Conservation (phyloP, 176 grass and related monocot species). For the Urochloa ruziziensis region DNA sequence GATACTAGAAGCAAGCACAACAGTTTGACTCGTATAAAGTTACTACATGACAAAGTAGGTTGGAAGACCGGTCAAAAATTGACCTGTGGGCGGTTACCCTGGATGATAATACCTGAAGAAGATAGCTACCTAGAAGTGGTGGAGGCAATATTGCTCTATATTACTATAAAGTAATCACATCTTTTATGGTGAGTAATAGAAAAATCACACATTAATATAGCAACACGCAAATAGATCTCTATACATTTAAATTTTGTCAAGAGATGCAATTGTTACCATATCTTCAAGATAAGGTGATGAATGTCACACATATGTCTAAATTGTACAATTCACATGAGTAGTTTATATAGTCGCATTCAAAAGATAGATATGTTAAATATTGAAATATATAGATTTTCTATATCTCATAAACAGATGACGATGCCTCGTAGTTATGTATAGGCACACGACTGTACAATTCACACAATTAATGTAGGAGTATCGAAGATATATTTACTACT, state of each 20-base stretch:
- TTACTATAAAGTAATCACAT: too few relatives aligned
- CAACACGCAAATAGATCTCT: background rate
- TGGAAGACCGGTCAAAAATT: background rate
- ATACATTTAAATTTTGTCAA: background rate
- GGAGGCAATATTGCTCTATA: too few relatives aligned
- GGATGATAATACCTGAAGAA: too few relatives aligned
- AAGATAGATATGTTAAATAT: too few relatives aligned
- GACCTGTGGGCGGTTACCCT: background rate
- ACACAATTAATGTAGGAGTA: too few relatives aligned
- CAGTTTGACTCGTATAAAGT: background rate
- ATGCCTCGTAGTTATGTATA: background rate
- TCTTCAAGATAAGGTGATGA: background rate
- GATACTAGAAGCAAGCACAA: background rate
- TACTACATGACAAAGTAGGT: background rate
- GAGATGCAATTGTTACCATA: background rate
- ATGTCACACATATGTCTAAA: too few relatives aligned
- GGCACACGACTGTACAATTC: too few relatives aligned
- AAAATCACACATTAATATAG: background rate
- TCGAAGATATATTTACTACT: background rate
- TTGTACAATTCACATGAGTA: too few relatives aligned
- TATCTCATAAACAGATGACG: too few relatives aligned
- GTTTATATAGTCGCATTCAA: too few relatives aligned
- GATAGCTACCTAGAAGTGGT: too few relatives aligned
- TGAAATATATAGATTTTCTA: too few relatives aligned
- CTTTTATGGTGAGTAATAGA: background rate